phyloP scores from a whole-genome alignment of 495 filamentous ascomycete species.

The Xylaria scruposa region DNA sequence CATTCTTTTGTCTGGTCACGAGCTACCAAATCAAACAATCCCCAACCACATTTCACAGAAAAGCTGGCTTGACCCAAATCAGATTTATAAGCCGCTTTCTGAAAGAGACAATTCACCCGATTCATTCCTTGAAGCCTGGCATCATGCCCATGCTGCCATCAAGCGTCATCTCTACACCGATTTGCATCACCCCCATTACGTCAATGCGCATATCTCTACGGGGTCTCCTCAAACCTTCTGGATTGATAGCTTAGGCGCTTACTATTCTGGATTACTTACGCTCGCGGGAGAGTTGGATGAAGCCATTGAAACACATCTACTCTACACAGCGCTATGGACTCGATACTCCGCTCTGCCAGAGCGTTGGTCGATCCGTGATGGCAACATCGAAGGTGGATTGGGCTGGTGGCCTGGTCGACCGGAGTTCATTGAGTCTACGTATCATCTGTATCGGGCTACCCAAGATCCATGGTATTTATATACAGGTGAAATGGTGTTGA shows the following conservation, averaged over 20 bases:
- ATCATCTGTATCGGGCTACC: conserved; percentile 91
- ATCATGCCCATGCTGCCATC: conserved; percentile 81
- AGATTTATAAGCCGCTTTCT: conserved; percentile 63
- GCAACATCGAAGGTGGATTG: conserved; percentile 83
- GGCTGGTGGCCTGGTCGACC: conserved; percentile 95
- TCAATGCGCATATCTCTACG: conserved; percentile 87
- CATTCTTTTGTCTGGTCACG: conserved; percentile 79
- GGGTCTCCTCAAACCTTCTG: conserved; percentile 81
- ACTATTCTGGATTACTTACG: conserved; percentile 90
- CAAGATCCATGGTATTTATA: conserved; percentile 95
- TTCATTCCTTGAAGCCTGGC: conserved; percentile 83
- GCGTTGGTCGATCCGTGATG: conserved; percentile 87
- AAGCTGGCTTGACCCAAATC: conserved; percentile 60
- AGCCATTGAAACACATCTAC: conserved; percentile 83
- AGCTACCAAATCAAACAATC: conserved; percentile 58
- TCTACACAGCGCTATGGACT: conserved; percentile 93
- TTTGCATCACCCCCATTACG: conserved; percentile 81
- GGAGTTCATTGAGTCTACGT: conserved; percentile 96
- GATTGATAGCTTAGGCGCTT: conserved; percentile 95
- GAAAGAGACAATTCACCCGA: conserved; percentile 73
- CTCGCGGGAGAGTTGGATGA: conserved; percentile 88
- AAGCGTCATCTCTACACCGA: conserved; percentile 84
- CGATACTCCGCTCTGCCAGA: conserved; percentile 92
- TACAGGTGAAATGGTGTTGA: conserved; percentile 91
- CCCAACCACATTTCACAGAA: conserved; percentile 35